These are phyloP conservation scores for Magnusiomyces tetraspermus DNA, from an alignment of 1,139 yeast species.

Conservation along the genomic window DNA sequence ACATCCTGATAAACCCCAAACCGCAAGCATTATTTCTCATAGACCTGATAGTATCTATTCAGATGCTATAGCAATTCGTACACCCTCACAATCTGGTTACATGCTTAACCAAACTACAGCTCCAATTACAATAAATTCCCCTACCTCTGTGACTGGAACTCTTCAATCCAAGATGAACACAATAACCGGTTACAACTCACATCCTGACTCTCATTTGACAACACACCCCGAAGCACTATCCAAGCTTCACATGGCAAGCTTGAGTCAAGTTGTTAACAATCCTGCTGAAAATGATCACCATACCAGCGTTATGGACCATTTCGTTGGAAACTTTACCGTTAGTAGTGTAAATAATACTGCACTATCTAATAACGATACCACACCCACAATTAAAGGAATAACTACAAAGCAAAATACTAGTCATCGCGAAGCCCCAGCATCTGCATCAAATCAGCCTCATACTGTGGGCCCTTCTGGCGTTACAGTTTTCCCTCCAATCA, in stretches of 20 bases:
- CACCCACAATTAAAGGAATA: no score
- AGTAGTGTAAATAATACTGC: background rate
- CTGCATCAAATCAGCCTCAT: background rate
- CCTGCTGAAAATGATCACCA: background rate
- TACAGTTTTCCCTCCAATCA: background rate
- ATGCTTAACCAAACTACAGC: background rate
- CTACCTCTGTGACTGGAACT: background rate
- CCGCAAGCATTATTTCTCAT: background rate
- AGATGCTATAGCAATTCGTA: background rate
- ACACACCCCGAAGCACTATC: background rate
- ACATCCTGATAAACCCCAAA: background rate
- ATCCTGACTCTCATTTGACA: background rate
- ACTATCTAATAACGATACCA: background rate
- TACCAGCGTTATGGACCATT: background rate
- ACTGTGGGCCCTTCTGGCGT: no score
- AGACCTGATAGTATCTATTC: background rate
- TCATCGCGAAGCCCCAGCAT: no score
- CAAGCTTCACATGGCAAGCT: background rate
- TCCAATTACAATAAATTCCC: background rate
- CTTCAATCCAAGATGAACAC: background rate
- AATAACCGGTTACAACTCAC: background rate
- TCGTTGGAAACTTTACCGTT: background rate
- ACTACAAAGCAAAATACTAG: no score
- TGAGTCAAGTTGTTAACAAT: background rate
- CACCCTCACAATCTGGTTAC: background rate